Evolutionary conservation across 2,329 filamentous ascomycete species (phyloP).

Genomic region (Penicillium expansum): DNA sequence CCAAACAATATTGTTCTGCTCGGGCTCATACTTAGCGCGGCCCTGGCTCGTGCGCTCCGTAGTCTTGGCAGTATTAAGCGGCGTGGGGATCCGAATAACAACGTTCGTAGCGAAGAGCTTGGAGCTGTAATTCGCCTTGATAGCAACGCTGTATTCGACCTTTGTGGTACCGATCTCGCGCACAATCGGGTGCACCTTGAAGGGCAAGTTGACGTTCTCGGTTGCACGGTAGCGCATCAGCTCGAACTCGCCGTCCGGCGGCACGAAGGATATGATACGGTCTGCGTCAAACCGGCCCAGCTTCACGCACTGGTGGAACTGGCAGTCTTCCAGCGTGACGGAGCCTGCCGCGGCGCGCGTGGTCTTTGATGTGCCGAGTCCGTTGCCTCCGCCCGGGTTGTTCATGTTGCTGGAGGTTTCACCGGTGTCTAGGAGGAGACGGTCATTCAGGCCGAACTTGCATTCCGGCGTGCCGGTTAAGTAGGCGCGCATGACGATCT

Average conservation of each 20-base stretch:
- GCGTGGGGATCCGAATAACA: slow-evolving; percentile 87
- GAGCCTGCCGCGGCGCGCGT: slow-evolving; percentile 94
- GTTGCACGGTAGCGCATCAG: slow-evolving; percentile 98
- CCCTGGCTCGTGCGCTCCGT: slow-evolving; percentile 91
- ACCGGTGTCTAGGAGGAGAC: slow-evolving; percentile 81
- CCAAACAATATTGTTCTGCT: slow-evolving; percentile 98
- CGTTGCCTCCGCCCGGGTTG: slow-evolving; percentile 56
- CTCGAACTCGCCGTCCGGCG: slow-evolving; percentile 96
- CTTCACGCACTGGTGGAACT: slow-evolving; percentile 98
- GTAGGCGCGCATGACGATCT: slow-evolving; percentile 98
- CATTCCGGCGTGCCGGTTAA: slow-evolving; percentile 95
- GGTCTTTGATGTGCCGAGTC: slow-evolving; percentile 69
- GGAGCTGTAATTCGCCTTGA: slow-evolving; percentile 92
- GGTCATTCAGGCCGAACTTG: slow-evolving; percentile 97
- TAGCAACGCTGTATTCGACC: slow-evolving; percentile 97
- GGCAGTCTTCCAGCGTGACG: slow-evolving; percentile 94
- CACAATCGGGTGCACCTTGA: slow-evolving; percentile 98
- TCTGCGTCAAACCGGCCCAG: slow-evolving; percentile 95
- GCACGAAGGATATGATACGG: slow-evolving; percentile 94
- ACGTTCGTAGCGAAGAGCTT: slow-evolving; percentile 98
- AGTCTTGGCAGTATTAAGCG: slow-evolving; percentile 92
- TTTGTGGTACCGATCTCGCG: slow-evolving; percentile 96
- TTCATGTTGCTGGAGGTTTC: slow-evolving; percentile 50
- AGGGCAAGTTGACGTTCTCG: slow-evolving; percentile 96
- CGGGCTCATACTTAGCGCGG: slow-evolving; percentile 97